Conservation (phyloP, 371 early-diverging fungal species). For the Thermomucor indicae-seudaticae region DNA sequence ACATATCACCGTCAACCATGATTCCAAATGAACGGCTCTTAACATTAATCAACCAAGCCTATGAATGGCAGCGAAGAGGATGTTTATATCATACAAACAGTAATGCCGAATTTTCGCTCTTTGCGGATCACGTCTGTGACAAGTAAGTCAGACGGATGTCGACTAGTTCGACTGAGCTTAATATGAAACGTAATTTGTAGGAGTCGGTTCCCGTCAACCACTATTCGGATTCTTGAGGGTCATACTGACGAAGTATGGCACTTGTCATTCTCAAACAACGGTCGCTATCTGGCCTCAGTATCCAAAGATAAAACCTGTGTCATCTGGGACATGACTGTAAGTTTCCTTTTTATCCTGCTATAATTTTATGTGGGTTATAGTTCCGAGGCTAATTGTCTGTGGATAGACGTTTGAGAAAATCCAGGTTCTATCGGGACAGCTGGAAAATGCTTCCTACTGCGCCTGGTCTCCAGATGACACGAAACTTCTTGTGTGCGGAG, state of each 20-base stretch:
- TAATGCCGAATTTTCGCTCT: constrained; percentile 57
- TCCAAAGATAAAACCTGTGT: constrained; percentile 85
- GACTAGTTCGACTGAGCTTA: background rate
- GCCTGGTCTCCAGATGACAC: constrained; percentile 91
- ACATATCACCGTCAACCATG: constrained; percentile 80
- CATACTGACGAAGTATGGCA: constrained; percentile 97
- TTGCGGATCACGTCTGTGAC: constrained; percentile 74
- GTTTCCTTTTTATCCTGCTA: background rate
- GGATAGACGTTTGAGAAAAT: constrained; percentile 43
- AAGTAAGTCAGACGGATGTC: constrained; percentile 33
- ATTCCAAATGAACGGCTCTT: constrained; percentile 82
- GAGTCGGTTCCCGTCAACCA: constrained; percentile 30
- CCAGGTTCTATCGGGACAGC: constrained; percentile 45
- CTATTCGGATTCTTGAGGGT: constrained; percentile 63
- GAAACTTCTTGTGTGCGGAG: constrained; percentile 73
- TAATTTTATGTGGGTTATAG: background rate
- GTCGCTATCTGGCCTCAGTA: constrained; percentile 83
- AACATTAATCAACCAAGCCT: constrained; percentile 77
- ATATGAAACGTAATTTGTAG: constrained; percentile 4
- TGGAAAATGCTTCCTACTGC: constrained; percentile 65
- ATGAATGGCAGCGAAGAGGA: constrained; percentile 63
- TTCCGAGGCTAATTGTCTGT: background rate
- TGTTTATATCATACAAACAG: constrained; percentile 85
- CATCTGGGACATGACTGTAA: constrained; percentile 81
- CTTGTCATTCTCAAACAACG: constrained; percentile 84